A percentile compares a stretch with the other conserved stretches of the same genome.
Evolutionary conservation across 345 rosid species (phyloP).

Genomic region (Lepidium aucheri): DNA sequence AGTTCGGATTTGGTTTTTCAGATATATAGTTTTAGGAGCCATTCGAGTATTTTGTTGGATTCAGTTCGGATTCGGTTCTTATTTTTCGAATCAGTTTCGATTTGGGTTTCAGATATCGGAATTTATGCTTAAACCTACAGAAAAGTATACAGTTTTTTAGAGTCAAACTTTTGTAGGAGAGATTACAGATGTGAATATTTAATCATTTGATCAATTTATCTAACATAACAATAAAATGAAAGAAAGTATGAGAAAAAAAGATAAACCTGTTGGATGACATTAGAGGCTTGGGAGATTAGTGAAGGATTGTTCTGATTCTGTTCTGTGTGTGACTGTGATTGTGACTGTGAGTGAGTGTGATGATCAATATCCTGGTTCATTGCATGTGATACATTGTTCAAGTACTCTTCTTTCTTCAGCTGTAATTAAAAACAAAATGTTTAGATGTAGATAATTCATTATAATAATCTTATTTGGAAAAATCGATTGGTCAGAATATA

Average conservation of each 20-base stretch:
- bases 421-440: background rate
- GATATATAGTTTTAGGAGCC: no score
- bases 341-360: constrained; percentile 5
- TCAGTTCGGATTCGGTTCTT: no score
- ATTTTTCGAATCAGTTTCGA: no score
- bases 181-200: no score
- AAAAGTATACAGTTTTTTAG: no score
- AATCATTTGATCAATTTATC: no score
- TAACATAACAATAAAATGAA: background rate
- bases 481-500: background rate
- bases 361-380: constrained; percentile 26
- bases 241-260: background rate
- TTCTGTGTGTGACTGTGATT: constrained; percentile 3
- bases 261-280: constrained; percentile 36
- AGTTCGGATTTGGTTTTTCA: no score
- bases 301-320: constrained; percentile 26
- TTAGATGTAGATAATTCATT: background rate
- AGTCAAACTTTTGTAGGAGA: no score
- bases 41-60: no score
- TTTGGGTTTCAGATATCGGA: no score
- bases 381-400: constrained; percentile 29
- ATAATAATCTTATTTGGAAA: background rate
- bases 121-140: no score
- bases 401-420: constrained; percentile 36
- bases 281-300: constrained; percentile 31